Evolutionary conservation across 2,329 filamentous ascomycete species (phyloP).

Genomic region (Pezicula rhizophila): DNA sequence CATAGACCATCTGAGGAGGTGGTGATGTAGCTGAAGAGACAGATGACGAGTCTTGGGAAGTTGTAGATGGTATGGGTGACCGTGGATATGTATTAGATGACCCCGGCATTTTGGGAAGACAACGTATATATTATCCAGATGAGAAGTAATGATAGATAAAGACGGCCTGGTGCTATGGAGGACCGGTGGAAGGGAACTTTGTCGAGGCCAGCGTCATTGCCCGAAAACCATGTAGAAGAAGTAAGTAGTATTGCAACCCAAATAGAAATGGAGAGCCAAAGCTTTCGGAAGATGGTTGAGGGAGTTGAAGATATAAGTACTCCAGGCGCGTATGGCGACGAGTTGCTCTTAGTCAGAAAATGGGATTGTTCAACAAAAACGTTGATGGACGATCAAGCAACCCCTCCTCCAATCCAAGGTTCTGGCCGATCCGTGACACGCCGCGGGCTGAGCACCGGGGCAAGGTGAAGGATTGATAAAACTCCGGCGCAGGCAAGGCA

Average conservation of each 20-base stretch:
- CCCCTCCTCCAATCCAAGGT: conserved; percentile 6
- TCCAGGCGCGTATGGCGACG: conserved; percentile 3
- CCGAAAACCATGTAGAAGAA: conserved; percentile 5
- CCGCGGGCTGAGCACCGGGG: conserved; percentile 18
- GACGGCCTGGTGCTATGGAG: conserved; percentile 11
- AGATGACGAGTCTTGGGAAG: conserved; percentile 59
- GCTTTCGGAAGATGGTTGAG: not conserved
- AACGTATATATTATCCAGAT: conserved; percentile 15
- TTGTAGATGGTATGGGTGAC: conserved; percentile 55
- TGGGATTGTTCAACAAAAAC: conserved; percentile 4
- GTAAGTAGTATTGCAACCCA: conserved; percentile 4
- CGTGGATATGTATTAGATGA: conserved; percentile 50
- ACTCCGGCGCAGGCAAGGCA: conserved; percentile 23
- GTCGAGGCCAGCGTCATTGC: conserved; percentile 19
- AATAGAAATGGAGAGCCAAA: conserved; percentile 2
- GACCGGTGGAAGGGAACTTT: conserved; percentile 8
- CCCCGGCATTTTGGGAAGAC: conserved; percentile 41
- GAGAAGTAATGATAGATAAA: conserved; percentile 7
- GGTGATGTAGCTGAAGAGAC: conserved; percentile 58
- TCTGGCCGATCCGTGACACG: conserved; percentile 20
- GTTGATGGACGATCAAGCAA: conserved; percentile 6
- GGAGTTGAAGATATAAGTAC: not conserved
- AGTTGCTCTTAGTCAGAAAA: conserved; percentile 14
- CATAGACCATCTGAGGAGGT: conserved; percentile 45
- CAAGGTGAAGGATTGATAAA: conserved; percentile 22